Evolutionary conservation across 176 grass and related monocot species (phyloP).

Genomic region (Oryza coarctata): DNA sequence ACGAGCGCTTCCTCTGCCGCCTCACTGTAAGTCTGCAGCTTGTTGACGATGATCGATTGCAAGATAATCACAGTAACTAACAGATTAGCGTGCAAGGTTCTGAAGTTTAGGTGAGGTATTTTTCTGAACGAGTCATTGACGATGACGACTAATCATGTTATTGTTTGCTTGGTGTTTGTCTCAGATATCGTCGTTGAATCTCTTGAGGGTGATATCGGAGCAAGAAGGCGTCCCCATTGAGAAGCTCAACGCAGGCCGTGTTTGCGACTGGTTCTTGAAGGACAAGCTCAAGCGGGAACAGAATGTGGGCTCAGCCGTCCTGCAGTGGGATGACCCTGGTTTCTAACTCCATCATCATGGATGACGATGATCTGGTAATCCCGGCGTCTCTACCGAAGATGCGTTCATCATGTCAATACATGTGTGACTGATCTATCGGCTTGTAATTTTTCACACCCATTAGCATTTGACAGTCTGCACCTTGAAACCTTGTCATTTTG

Average conservation of each 20-base stretch:
- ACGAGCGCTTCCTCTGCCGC: slow-evolving; percentile 94
- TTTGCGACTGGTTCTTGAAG: slow-evolving; percentile 98
- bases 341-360: neutral
- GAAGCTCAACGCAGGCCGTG: slow-evolving; percentile 81
- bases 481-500: too few relatives aligned
- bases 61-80: neutral
- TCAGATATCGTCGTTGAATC: slow-evolving; percentile 96
- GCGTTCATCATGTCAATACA: neutral
- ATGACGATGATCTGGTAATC: neutral
- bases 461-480: too few relatives aligned
- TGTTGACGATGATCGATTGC: too few relatives aligned
- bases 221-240: slow-evolving; percentile 79
- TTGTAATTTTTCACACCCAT: neutral
- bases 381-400: neutral
- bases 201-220: slow-evolving; percentile 85
- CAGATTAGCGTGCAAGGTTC: neutral
- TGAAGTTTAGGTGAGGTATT: neutral
- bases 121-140: neutral
- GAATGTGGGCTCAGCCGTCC: slow-evolving; percentile 55
- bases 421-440: neutral
- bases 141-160: neutral
- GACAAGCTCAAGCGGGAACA: slow-evolving; percentile 93
- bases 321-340: slow-evolving; percentile 84
- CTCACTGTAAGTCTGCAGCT: slow-evolving; percentile 45
- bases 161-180: neutral